Base-by-base conservation (phyloP, 1,284 basidiomycete species). In the Malassezia cuniculi region DNA sequence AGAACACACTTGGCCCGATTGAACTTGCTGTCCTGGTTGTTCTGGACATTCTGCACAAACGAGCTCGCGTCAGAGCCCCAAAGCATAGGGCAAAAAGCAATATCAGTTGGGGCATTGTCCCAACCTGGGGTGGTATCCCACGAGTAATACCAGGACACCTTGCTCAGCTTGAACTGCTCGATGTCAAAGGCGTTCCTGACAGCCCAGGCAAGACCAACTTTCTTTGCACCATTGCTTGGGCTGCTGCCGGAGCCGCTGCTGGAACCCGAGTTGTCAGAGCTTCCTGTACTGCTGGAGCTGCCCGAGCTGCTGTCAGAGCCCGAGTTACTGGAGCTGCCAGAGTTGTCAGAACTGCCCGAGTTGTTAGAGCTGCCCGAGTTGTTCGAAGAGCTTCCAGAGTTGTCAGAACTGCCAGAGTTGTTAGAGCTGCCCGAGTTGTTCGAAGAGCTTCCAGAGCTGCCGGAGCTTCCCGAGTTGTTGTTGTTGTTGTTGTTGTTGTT, bases 41-140 rank as follows among this genome's bases (percentile, higher is more conserved):
- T 19, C 30, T 47, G 31, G 4, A 60, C 55, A 25, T 56, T 38
- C 27, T 47, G 31, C 31, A 46, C 35, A 52, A 57, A 60, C 22
- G 40, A 41, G 17, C 39, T 41, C 31, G 35, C 29, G 31, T 55
- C 52, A 38, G 46, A 50, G 7, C 57, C 57, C 57, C 57, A 60
- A 9, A 60, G 55, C 57, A 60, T 60, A n/a, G 57, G 55, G 35
- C 55, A 60, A 42, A 56, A 55, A 36, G 51, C 52, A 32, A 59
- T 50, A 25, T 52, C 39, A 8, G 50, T 47, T 3, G 55, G 51
- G 6, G 48, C 48, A 7, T 22, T 25, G 14, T 42, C 46, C 54
- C 54, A 56, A 3, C 51, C 48, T 11, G 57, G 57, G 10, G 37
- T 48, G 4, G 44, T 31, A 26, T 42, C 42, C 57, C 57, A 60